Base-by-base conservation (phyloP, 805 yeast genomes). In the Saccharomycopsis javanensis region DNA sequence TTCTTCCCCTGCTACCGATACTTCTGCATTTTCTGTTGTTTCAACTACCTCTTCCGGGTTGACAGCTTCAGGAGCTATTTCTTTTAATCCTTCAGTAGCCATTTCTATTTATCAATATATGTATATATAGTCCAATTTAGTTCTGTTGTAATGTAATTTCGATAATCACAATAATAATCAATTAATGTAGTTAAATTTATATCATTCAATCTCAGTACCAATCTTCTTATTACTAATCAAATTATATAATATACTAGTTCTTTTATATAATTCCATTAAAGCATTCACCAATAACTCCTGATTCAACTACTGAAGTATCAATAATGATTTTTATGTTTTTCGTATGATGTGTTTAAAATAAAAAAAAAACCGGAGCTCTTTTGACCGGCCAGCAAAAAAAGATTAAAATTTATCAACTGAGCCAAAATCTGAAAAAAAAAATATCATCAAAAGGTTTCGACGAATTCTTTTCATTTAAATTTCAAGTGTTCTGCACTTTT, bases 1-100 rank as follows among this genome's bases (percentile, higher is more conserved):
- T 11, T 20, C 20, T 27, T 45, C 13, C 68, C 25, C 59, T 57
- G 6, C 54, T 57, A 28, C 56, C 59, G 28, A 50, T 30, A 18
- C 20, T 31, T 55, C 50, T 5, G 57, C 16, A 10, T 34, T 59
- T 27, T 48, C 55, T 10, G 11, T 27, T 23, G 25, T 20, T 13
- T 23, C 48, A 3, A 20, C 48, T 20, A 42, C n/a, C 4, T 23
- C 48, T 20, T 42, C 48, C 3, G 23, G n/a, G 4, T 20, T 20
- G 48, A 42, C 48, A 8, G 48, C 48, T 42, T 42, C 48, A 20
- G 48, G 48, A 42, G 48, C 48, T 11, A 42, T 28, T 20, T 20
- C 48, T 42, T 20, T 42, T 16, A 42, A 18, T 11, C 23, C 48
- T 8, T 42, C 48, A 25, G 15, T 10, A 10, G 48, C 48, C 48